Evolutionary conservation across 2,329 filamentous ascomycete species (phyloP), one percentile per base, ranked within the genome.

Genomic region (Nothomitra cinnamomea): DNA sequence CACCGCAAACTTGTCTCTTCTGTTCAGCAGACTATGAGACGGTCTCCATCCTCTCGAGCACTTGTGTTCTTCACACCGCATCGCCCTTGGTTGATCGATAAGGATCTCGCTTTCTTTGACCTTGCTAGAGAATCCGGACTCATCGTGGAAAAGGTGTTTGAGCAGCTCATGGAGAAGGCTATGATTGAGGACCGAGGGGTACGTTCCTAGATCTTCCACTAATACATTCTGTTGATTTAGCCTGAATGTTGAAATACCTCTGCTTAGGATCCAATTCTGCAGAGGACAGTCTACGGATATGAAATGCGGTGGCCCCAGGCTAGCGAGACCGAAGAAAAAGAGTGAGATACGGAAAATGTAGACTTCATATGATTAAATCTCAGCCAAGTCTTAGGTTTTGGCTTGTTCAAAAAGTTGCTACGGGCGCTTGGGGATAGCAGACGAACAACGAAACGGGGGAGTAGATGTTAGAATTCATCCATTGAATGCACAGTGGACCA

Each of bases 41-140:
- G 69, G 57, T 66, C 69, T 2, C 61, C 65, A 2, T 70, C 70
- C 1, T 78, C 82, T 50, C 75, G 74, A 53, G 87, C 88, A 1
- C 77, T 89, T 61, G 88, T 95, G 6, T 94, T 95, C 66, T 96
- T 95, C 70, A 94, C 89, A 0, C 89, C 87, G 19, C 95, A 96
- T 68, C 76, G 92, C 57, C 89, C 90, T 1, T 95, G 89, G 89
- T 72, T 95, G 63, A 74, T 85, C 61, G 77, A 88, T 57, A 85
- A 87, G 66, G 92, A 95, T 62, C 72, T 94, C 64, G 78, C 76
- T 2, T 95, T 95, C 70, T 95, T 95, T 63, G 84, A 88, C 50
- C 63, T 88, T 55, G 85, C 83, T 3, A 72, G 78, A 56, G 76
- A 78, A 52, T 74, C 72, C 50, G 88, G 87, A 0, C 85, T 95